Conservation (phyloP, 2,329 filamentous ascomycete genomes). For the Fusarium buxicola region DNA sequence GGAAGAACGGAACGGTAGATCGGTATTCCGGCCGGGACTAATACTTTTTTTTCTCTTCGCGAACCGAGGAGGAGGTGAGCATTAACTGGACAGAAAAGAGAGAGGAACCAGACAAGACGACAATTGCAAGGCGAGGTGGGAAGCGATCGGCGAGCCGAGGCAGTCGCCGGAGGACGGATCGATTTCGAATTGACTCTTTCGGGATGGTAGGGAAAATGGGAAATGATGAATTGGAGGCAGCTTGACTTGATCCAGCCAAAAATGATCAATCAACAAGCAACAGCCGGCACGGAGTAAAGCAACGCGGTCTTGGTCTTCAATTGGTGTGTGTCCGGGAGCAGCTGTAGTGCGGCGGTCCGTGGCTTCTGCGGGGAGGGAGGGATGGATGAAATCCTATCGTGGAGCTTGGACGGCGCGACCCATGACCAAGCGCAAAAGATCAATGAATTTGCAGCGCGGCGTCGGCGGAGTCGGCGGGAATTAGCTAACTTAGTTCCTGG, state of each 20-base stretch:
- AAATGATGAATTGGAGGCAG: slow-evolving; percentile 1
- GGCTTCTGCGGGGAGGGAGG: slow-evolving; percentile 20
- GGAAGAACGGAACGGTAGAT: slow-evolving; percentile 36
- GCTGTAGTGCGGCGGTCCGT: slow-evolving; percentile 9
- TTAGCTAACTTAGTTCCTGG: not conserved
- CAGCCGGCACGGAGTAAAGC: not conserved
- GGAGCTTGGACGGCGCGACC: slow-evolving; percentile 29
- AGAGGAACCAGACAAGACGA: slow-evolving; percentile 8
- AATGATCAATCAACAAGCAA: slow-evolving; percentile 20
- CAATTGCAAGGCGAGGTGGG: slow-evolving; percentile 6
- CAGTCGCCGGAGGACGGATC: slow-evolving; percentile 20
- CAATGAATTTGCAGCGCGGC: slow-evolving; percentile 1
- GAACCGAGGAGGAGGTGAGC: slow-evolving; percentile 9
- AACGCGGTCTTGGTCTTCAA: not conserved
- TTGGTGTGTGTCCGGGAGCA: slow-evolving; percentile 4
- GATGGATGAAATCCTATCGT: slow-evolving; percentile 21
- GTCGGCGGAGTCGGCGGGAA: slow-evolving; percentile 4
- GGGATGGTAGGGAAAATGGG: not conserved
- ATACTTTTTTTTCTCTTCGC: slow-evolving; percentile 9
- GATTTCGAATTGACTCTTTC: slow-evolving; percentile 1
- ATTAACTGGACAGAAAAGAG: slow-evolving; percentile 12
- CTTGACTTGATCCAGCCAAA: not conserved
- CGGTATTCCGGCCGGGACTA: slow-evolving; percentile 34
- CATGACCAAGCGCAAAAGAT: slow-evolving; percentile 22
- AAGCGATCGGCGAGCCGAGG: slow-evolving; percentile 35